Percentiles rank a stretch among this genome's conserved stretches.
Evolutionary conservation across 2,329 filamentous ascomycete species (phyloP).

Genomic region (Fusarium cicatricum): DNA sequence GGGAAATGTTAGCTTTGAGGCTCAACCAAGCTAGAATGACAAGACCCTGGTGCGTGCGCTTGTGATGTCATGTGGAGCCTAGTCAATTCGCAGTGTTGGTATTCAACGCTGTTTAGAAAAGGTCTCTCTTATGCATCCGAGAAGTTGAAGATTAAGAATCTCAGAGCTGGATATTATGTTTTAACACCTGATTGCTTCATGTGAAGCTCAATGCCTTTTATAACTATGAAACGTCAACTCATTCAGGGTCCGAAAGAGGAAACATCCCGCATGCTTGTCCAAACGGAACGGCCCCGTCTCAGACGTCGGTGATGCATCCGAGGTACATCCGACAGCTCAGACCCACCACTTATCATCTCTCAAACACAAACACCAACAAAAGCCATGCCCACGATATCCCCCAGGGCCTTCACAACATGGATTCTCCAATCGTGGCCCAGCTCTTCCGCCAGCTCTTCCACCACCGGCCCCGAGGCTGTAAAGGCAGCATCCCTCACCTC

Average conservation of each 20-base stretch:
- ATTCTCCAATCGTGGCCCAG: constrained; percentile 79
- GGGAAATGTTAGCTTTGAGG: constrained; percentile 4
- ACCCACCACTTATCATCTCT: constrained; percentile 26
- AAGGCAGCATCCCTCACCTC: constrained; percentile 36
- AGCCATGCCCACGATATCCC: constrained; percentile 20
- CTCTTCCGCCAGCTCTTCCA: constrained; percentile 88
- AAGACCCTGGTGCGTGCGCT: constrained; percentile 22
- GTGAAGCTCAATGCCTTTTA: too few species aligned
- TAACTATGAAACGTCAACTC: neutral
- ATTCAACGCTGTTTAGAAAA: too few species aligned
- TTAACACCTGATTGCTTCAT: too few species aligned
- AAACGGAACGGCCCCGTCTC: neutral
- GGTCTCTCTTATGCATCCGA: too few species aligned
- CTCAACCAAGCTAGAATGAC: constrained; percentile 15
- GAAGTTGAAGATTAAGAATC: too few species aligned
- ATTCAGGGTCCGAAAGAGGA: constrained; percentile 22
- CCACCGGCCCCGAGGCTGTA: constrained; percentile 57
- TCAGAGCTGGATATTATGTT: too few species aligned
- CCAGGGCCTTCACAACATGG: constrained; percentile 63
- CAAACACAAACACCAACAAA: constrained; percentile 8
- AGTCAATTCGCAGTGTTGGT: neutral
- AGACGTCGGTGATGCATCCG: constrained; percentile 29
- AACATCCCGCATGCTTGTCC: constrained; percentile 26
- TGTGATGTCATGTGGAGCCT: constrained; percentile 41
- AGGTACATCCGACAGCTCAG: constrained; percentile 37